A percentile compares a stretch with the other conserved stretches of the same genome.
These are phyloP conservation scores for Xylariales sp. DNA, from an alignment of 2,329 filamentous ascomycete species.

Conservation along the genomic window DNA sequence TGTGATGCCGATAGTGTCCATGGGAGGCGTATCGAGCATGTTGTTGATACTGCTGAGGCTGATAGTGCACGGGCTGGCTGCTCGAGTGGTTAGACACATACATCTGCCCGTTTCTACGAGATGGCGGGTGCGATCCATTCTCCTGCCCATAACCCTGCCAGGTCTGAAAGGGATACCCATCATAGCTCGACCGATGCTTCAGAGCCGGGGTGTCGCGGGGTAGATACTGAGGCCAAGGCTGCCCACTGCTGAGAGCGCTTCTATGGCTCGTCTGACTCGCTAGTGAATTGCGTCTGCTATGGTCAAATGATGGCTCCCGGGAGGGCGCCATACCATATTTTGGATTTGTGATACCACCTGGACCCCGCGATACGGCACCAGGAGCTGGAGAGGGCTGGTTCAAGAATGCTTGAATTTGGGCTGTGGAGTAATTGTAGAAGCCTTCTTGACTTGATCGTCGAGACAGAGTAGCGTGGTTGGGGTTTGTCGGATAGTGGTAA, in stretches of 20 bases:
- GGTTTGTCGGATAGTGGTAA: constrained; percentile 29
- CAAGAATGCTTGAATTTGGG: constrained; percentile 34
- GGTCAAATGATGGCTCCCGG: constrained; percentile 45
- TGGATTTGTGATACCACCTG: constrained; percentile 48
- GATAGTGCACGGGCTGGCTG: constrained; percentile 43
- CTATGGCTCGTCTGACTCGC: constrained; percentile 45
- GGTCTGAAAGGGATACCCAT: constrained; percentile 38
- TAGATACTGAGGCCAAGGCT: constrained; percentile 34
- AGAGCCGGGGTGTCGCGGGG: constrained; percentile 34
- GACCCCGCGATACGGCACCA: constrained; percentile 40
- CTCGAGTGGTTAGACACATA: constrained; percentile 45
- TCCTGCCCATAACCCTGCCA: constrained; percentile 38
- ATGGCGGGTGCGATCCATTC: constrained; percentile 44
- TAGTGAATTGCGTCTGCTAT: constrained; percentile 51
- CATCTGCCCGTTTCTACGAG: constrained; percentile 40
- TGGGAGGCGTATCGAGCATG: constrained; percentile 52
- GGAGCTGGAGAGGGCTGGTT: constrained; percentile 39
- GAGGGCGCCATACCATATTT: constrained; percentile 45
- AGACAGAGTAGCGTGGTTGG: constrained; percentile 25
- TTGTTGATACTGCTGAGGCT: constrained; percentile 48
- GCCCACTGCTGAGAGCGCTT: constrained; percentile 36
- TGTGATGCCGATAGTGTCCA: constrained; percentile 55
- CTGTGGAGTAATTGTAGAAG: constrained; percentile 28
- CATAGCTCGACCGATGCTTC: constrained; percentile 45
- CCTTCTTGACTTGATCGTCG: constrained; percentile 40